Evolutionary conservation across 1,284 basidiomycete species (phyloP).

Genomic region (Heterobasidion irregulare): DNA sequence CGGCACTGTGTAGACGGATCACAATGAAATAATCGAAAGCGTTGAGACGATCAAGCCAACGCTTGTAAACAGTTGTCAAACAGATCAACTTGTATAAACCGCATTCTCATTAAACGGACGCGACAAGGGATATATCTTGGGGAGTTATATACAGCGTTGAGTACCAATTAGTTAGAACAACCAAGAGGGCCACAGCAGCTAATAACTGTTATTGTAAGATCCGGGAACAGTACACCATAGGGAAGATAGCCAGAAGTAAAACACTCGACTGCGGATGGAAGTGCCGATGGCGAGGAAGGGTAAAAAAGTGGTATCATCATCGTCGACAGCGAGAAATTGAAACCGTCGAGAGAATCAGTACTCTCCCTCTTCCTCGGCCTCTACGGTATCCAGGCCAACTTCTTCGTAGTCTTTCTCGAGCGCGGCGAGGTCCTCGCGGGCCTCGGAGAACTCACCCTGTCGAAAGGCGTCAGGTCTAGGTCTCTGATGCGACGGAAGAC

Average conservation of each 20-base stretch:
- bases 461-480: not conserved
- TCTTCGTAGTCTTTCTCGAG: conserved; percentile 97
- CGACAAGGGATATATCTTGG: no score
- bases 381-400: conserved; percentile 87
- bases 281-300: not conserved
- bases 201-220: no score
- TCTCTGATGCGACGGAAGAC: not conserved
- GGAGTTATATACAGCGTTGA: no score
- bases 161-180: no score
- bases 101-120: not conserved
- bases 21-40: no score
- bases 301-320: not conserved
- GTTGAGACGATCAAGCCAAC: no score
- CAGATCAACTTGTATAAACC: not conserved
- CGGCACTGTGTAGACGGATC: no score
- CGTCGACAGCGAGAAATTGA: not conserved
- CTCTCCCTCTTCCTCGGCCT: conserved; percentile 75
- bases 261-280: not conserved
- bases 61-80: no score
- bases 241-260: no score
- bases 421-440: conserved; percentile 94
- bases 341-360: conserved; percentile 44
- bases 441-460: conserved; percentile 91
- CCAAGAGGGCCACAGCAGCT: no score
- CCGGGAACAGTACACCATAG: no score